Conservation (phyloP, 306 rosid genomes). For the Ormosia emarginata region DNA sequence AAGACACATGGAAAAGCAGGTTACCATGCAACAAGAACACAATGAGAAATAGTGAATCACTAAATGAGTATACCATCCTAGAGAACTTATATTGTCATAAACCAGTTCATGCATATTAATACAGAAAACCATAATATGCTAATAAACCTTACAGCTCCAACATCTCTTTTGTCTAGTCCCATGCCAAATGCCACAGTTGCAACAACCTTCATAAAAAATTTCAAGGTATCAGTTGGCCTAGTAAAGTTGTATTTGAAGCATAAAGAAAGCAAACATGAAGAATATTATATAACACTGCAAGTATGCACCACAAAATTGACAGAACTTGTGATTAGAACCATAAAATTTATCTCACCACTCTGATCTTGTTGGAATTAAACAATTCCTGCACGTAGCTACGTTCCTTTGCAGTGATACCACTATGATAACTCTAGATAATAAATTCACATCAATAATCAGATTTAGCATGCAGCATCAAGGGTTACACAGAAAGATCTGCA, state of each 20-base stretch:
- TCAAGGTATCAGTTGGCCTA: slow-evolving; percentile 23
- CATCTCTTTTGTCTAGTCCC: slow-evolving; percentile 95
- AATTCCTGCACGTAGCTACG: slow-evolving; percentile 77
- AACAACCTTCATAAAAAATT: slow-evolving; percentile 63
- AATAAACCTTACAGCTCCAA: slow-evolving; percentile 80
- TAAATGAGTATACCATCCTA: slow-evolving; percentile 5
- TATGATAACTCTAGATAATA: slow-evolving; percentile 70
- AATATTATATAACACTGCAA: slow-evolving; percentile 13
- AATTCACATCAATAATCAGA: slow-evolving; percentile 35
- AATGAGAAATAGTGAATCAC: slow-evolving; percentile 24
- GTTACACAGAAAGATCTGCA: slow-evolving; percentile 6
- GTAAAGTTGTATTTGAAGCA: slow-evolving; percentile 5
- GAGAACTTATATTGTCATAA: slow-evolving; percentile 14
- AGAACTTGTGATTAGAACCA: slow-evolving; percentile 7
- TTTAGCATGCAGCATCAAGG: slow-evolving; percentile 11
- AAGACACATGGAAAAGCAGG: not conserved
- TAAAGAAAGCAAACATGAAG: slow-evolving; percentile 13
- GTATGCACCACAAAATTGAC: slow-evolving; percentile 20
- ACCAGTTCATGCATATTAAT: slow-evolving; percentile 16
- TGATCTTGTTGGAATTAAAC: slow-evolving; percentile 81
- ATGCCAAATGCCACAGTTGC: slow-evolving; percentile 99
- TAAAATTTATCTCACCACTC: slow-evolving; percentile 61
- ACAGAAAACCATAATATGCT: slow-evolving; percentile 28
- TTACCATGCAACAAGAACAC: not conserved
- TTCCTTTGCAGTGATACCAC: slow-evolving; percentile 77